These are phyloP conservation scores for Coccomyxa sp. DNA, from an alignment of 139 green algal species.

Conservation along the genomic window DNA sequence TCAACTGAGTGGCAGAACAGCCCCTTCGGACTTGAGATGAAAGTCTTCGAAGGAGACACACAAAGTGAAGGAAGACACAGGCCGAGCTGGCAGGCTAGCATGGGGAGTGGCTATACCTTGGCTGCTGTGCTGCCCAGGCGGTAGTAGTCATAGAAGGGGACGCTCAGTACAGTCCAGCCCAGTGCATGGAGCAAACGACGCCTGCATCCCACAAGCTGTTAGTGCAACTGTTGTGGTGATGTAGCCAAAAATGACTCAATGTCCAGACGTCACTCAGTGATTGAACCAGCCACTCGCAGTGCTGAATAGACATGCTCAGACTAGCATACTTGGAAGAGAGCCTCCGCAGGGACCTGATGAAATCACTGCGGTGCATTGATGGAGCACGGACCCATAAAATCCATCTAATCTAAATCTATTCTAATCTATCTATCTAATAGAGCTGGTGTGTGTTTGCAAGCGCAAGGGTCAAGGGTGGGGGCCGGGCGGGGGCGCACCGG, in stretches of 20 bases:
- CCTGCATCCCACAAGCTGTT: slow-evolving; percentile 4
- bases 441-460: not conserved
- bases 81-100: not conserved
- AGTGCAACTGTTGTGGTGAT: not conserved
- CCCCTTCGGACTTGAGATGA: not conserved
- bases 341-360: too few species aligned
- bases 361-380: not conserved
- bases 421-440: too few species aligned
- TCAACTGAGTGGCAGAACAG: not conserved
- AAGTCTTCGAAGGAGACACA: not conserved
- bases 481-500: slow-evolving; percentile 7
- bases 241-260: not conserved
- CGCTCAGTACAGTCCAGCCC: slow-evolving; percentile 42
- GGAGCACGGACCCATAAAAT: not conserved
- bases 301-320: not conserved
- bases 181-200: slow-evolving; percentile 30
- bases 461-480: not conserved
- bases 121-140: not conserved
- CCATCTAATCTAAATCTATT: too few species aligned
- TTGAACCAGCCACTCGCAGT: not conserved
- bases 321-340: not conserved
- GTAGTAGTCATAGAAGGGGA: slow-evolving; percentile 40
- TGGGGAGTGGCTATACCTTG: not conserved
- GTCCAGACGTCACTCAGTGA: not conserved
- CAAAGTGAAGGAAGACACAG: not conserved